Evolutionary conservation across 225 moss, liverwort and hornwort genomes (phyloP), one percentile per base, ranked within the genome.

Genomic region (Antitrichia curtipendula): DNA sequence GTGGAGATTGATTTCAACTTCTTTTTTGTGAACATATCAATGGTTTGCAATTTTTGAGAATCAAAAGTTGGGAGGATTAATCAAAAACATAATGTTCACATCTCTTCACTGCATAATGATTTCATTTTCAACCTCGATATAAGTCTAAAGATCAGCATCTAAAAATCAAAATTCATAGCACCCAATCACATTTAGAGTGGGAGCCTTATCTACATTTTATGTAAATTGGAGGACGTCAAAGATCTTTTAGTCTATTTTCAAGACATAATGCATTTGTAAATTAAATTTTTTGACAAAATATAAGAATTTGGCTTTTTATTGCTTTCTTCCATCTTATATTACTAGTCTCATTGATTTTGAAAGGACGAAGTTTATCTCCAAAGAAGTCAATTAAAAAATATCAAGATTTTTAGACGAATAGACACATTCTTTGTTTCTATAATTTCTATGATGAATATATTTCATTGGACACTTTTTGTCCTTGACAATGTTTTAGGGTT

Each of bases 331-430:
- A 53, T 34, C 52, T 31, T 19, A 8, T 75, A 8, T 24, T 36
- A 13, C 1, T 0, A 0, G n/a, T n/a, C n/a, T 5, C 21, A 13
- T 14, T 52, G 34, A 23, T 53, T 23, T 12, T 25, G 4, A 4
- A 76, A 14, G 31, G 25, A 16, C 0, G 1, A 24, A n/a, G 5
- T 25, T 56, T 38, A 56, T 56, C 16, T 24, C 5, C 1, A 27
- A 38, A 10, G 38, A 56, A 17, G 7, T 38, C 3, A 27, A 3
- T 4, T 8, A 57, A 28, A 28, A 78, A 18, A 58, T 78, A 27
- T 12, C 0, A n/a, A 16, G 0, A 58, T 19, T 28, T 0, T 7
- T 28, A 0, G 4, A 56, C 38, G 78, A 57, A 10, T 6, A 56
- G 7, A 38, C 38, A 16, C 1, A 56, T 77, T 54, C 4, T 54